Base-by-base conservation (phyloP, 2,329 filamentous ascomycete species). In the Aspergillus aculeatus region DNA sequence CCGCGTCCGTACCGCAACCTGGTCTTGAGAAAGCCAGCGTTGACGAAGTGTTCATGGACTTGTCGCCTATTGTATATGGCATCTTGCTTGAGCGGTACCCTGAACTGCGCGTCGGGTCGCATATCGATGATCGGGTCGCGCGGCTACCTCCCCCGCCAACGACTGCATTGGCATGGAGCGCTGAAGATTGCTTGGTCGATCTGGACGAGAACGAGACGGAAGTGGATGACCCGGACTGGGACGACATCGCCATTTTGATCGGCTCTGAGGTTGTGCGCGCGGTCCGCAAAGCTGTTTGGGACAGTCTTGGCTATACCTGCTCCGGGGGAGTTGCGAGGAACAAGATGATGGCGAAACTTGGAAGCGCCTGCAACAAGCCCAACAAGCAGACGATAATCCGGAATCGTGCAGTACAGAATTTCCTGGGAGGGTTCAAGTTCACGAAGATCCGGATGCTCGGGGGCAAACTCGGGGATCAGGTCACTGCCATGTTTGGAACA, bases 361-460 rank as follows among this genome's bases (percentile, higher is more conserved):
- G 94, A 31, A 96, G 92, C 24, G 92, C 86, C 6, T 87, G 93
- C 78, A 93, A 92, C 78, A 99, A 99, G 75, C 95, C 95, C 35
- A 95, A 97, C 71, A 86, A 89, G 66, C 95, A 99, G 77, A 98
- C 94, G 0, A 86, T 98, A n/a, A 87, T 99, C 52, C 89, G 95
- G 24, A 94, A 91, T 71, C 86, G 92, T 50, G 94, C 94, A 1
- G 82, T 92, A 2, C 82, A 87, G 63, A 82, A 89, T 48, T 99
- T 99, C 70, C 79, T 99, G 47, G 85, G 84, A 9, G 86, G 85
- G 16, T 92, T 96, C 81, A 96, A 96, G 71, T 94, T 97, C 70
- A 96, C 92, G 16, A 96, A 96, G 75, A 95, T 99, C 56, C 85
- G 94, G 16, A 96, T 94, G 74, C 79, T 99, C n/a, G 95, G 95